Conservation (phyloP, 176 grass and related monocot genomes). For the Elaeis guineensis region DNA sequence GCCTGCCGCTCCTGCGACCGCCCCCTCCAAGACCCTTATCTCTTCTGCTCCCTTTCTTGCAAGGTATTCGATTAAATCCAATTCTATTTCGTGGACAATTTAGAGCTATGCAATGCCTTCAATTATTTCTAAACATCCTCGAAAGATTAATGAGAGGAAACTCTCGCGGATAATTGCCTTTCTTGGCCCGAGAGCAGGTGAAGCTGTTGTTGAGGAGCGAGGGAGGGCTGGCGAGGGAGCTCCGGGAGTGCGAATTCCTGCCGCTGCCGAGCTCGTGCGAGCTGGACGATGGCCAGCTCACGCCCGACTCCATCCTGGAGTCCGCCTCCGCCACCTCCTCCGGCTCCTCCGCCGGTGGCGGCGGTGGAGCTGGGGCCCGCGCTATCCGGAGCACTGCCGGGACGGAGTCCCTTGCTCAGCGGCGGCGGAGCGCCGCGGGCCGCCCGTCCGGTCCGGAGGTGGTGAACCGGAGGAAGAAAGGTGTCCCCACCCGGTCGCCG, state of each 20-base stretch:
- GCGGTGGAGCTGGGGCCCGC: neutral
- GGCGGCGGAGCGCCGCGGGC: neutral
- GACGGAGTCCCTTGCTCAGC: neutral
- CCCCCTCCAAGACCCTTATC: conserved; percentile 29
- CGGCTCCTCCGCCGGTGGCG: conserved; percentile 10
- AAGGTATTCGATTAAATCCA: conserved; percentile 17
- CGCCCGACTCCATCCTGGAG: conserved; percentile 32
- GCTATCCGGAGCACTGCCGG: neutral
- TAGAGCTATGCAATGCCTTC: too few relatives aligned
- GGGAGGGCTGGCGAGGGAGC: conserved; percentile 23
- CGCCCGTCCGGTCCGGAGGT: conserved; percentile 5
- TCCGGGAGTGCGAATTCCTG: conserved; percentile 35
- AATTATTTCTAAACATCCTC: too few relatives aligned
- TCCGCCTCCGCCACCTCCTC: conserved; percentile 17
- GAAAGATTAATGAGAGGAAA: too few relatives aligned
- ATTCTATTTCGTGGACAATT: too few relatives aligned
- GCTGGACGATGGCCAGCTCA: conserved; percentile 31
- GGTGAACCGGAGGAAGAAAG: conserved; percentile 36
- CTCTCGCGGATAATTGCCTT: too few relatives aligned
- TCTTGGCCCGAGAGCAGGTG: conserved; percentile 12
- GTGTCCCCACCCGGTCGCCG: conserved; percentile 29
- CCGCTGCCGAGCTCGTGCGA: conserved; percentile 25
- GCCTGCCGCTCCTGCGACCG: conserved; percentile 34
- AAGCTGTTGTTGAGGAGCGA: conserved; percentile 24
- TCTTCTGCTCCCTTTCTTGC: conserved; percentile 41